A percentile compares a stretch with the other conserved stretches of the same genome.
These are phyloP conservation scores for Cyberlindnera euphorbiiphila DNA, from an alignment of 805 yeast species.

Conservation along the genomic window DNA sequence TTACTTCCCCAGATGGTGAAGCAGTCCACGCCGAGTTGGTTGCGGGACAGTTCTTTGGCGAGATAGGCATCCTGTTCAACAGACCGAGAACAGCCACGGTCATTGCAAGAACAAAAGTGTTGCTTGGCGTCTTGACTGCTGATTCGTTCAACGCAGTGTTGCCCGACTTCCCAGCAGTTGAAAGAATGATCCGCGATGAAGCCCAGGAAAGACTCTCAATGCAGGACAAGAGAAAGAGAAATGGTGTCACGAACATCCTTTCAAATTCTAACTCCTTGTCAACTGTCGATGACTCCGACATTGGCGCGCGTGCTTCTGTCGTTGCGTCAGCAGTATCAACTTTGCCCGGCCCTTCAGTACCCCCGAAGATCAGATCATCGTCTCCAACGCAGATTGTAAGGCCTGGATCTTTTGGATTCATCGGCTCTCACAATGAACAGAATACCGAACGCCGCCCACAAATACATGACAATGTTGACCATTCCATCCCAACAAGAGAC, in stretches of 20 bases:
- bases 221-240: conserved; percentile 57
- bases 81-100: conserved; percentile 80
- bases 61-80: conserved; percentile 71
- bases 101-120: conserved; percentile 61
- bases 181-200: conserved; percentile 68
- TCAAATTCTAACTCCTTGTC: conserved; percentile 11
- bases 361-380: conserved; percentile 28
- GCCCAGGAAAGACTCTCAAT: conserved; percentile 74
- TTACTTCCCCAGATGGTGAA: conserved; percentile 75
- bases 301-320: conserved; percentile 20
- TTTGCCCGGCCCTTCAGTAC: conserved; percentile 39
- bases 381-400: conserved; percentile 6
- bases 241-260: conserved; percentile 34
- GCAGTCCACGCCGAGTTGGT: conserved; percentile 65
- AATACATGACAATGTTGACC: conserved; percentile 43
- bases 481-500: conserved; percentile 52
- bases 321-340: conserved; percentile 32
- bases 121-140: conserved; percentile 64
- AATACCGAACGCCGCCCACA: conserved; percentile 16
- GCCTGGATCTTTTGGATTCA: conserved; percentile 4
- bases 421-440: too few relatives aligned
- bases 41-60: conserved; percentile 73
- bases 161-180: conserved; percentile 60
- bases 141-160: conserved; percentile 57
- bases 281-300: conserved; percentile 2